A percentile compares a stretch with the other conserved stretches of the same genome.
These are phyloP conservation scores for Kurtzmaniella natalensis DNA, from an alignment of 1,139 yeast genomes.

Conservation along the genomic window DNA sequence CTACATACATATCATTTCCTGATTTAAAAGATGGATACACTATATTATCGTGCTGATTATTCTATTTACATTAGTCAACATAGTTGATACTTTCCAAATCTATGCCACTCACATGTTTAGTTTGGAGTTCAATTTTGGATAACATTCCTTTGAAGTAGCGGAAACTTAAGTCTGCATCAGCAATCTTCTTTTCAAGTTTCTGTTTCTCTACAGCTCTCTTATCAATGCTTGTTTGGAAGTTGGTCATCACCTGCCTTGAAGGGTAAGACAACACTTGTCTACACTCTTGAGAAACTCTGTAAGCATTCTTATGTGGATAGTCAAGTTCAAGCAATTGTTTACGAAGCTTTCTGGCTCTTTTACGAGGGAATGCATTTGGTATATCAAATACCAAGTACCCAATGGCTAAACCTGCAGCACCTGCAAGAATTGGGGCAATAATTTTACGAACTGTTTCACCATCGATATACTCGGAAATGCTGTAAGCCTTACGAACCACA, in stretches of 20 bases:
- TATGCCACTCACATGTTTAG: conserved; percentile 40
- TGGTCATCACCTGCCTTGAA: conserved; percentile 73
- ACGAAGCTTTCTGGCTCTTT: conserved; percentile 69
- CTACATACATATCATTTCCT: neutral
- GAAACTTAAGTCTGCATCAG: conserved; percentile 55
- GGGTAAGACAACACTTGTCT: conserved; percentile 79
- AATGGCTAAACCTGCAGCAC: conserved; percentile 54
- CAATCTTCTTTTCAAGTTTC: conserved; percentile 48
- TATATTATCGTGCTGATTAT: neutral
- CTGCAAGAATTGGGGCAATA: conserved; percentile 44
- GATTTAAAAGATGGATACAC: too few species aligned
- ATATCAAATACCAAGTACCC: conserved; percentile 73
- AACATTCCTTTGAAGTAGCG: conserved; percentile 57
- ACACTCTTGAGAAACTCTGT: conserved; percentile 76
- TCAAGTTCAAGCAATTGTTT: conserved; percentile 61
- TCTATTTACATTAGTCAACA: conserved; percentile 29
- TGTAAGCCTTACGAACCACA: conserved; percentile 27
- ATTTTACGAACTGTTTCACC: conserved; percentile 30
- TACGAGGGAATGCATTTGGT: conserved; percentile 85
- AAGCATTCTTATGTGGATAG: conserved; percentile 74
- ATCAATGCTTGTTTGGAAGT: conserved; percentile 70
- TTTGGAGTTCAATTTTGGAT: conserved; percentile 46
- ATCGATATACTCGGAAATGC: conserved; percentile 23
- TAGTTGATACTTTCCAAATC: conserved; percentile 49
- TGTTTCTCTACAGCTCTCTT: conserved; percentile 58